These are phyloP conservation scores for Acacia crassicarpa DNA, from an alignment of 306 rosid genomes.

Conservation along the genomic window DNA sequence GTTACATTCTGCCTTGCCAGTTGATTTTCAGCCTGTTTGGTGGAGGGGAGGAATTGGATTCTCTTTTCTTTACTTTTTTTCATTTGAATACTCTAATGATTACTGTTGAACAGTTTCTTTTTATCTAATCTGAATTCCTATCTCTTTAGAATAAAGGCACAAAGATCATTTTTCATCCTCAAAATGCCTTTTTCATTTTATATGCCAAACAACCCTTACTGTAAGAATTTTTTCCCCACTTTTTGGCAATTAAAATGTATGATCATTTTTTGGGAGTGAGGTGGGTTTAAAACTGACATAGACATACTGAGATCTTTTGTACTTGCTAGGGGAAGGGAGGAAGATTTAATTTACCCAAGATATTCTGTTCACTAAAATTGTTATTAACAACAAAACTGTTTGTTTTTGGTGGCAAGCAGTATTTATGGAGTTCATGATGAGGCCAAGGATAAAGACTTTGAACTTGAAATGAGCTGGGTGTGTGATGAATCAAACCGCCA, in stretches of 20 bases:
- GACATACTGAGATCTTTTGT: not conserved
- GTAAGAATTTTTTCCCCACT: not conserved
- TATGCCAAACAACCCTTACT: not conserved
- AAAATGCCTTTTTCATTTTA: not conserved
- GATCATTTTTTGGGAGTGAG: not conserved
- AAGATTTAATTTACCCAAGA: not conserved
- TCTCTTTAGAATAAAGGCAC: not conserved
- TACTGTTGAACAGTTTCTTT: not conserved
- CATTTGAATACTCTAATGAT: not conserved
- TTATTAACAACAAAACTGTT: conserved; percentile 6
- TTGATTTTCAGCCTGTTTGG: not conserved
- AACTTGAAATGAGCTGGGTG: conserved; percentile 97
- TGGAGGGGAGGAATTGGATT: not conserved
- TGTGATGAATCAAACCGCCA: conserved; percentile 94
- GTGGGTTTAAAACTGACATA: not conserved
- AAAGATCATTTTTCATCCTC: not conserved
- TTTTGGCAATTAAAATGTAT: not conserved
- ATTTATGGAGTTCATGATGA: conserved; percentile 97
- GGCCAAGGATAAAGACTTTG: conserved; percentile 96
- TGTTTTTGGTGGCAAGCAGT: conserved; percentile 39
- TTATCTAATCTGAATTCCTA: not conserved
- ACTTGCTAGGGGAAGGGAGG: not conserved
- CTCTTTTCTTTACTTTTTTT: not conserved
- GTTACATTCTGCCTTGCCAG: not conserved
- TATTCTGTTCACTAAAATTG: not conserved